Percentiles rank a stretch among this genome's conserved stretches.
These are phyloP conservation scores for Truncatella angustata DNA, from an alignment of 2,329 filamentous ascomycete genomes.

Conservation along the genomic window DNA sequence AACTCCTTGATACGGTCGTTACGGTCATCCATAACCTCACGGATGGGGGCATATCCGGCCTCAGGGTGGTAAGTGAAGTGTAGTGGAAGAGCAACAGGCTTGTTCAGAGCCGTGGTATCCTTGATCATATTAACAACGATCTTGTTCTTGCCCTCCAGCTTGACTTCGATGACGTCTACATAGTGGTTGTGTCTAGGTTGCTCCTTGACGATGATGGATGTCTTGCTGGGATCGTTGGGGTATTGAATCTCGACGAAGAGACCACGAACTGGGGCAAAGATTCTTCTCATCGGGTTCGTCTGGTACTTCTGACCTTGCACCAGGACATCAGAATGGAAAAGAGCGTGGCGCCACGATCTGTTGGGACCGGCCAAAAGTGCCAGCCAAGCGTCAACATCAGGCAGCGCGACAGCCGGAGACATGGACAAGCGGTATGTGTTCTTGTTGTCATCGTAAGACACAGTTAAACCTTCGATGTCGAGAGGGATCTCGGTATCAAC, in stretches of 20 bases:
- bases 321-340: constrained; percentile 90
- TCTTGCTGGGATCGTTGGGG: constrained; percentile 80
- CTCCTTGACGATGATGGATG: constrained; percentile 82
- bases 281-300: constrained; percentile 90
- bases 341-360: constrained; percentile 91
- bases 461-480: constrained; percentile 82
- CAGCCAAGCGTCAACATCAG: constrained; percentile 80
- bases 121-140: constrained; percentile 91
- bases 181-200: constrained; percentile 83
- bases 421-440: constrained; percentile 80
- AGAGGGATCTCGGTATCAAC: constrained; percentile 68
- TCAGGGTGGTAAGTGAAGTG: constrained; percentile 93
- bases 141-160: constrained; percentile 70
- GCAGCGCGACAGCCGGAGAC: constrained; percentile 70
- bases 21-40: constrained; percentile 91
- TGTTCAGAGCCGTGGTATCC: constrained; percentile 81
- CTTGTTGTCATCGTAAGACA: constrained; percentile 76
- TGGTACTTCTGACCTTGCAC: constrained; percentile 96
- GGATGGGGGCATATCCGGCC: constrained; percentile 94
- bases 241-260: constrained; percentile 85
- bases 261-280: constrained; percentile 82
- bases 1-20: constrained; percentile 99
- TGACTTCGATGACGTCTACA: constrained; percentile 84
- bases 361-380: constrained; percentile 80
- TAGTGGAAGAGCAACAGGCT: constrained; percentile 79